These are phyloP conservation scores for Xerocomellus intermedius DNA, from an alignment of 768 basidiomycete genomes.

Conservation along the genomic window DNA sequence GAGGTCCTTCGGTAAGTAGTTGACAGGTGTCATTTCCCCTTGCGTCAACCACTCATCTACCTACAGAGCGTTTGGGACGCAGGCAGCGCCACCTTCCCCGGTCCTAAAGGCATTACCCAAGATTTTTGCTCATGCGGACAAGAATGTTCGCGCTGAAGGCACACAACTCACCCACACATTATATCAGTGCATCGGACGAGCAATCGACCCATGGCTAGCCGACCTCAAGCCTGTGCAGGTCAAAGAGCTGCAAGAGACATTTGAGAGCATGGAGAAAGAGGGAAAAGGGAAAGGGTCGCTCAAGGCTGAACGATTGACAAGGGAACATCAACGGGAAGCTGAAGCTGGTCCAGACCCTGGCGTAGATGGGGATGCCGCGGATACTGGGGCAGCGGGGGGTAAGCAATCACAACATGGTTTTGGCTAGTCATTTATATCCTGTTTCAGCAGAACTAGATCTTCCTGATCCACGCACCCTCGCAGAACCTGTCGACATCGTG, in stretches of 20 bases:
- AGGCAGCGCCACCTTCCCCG: conserved; percentile 68
- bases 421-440: conserved; percentile 10
- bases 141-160: conserved; percentile 93
- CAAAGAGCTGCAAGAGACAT: conserved; percentile 91
- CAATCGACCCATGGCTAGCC: conserved; percentile 78
- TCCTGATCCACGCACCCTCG: conserved; percentile 75
- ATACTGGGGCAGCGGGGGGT: conserved; percentile 56
- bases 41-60: neutral
- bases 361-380: conserved; percentile 36
- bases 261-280: conserved; percentile 79
- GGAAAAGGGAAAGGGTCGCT: conserved; percentile 81
- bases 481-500: conserved; percentile 79
- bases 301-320: conserved; percentile 77
- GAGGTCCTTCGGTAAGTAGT: conserved; percentile 76
- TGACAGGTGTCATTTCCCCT: neutral
- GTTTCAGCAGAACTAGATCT: conserved; percentile 44
- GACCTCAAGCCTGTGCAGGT: conserved; percentile 97
- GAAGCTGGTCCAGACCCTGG: conserved; percentile 43
- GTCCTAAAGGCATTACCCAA: conserved; percentile 88
- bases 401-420: conserved; percentile 13
- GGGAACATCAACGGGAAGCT: conserved; percentile 70
- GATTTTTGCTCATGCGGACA: conserved; percentile 94
- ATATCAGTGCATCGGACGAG: conserved; percentile 84
- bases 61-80: conserved; percentile 73
- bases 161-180: conserved; percentile 67